Evolutionary conservation across 23 red algal species (phyloP).

Genomic region (Gracilaria gracilis): DNA sequence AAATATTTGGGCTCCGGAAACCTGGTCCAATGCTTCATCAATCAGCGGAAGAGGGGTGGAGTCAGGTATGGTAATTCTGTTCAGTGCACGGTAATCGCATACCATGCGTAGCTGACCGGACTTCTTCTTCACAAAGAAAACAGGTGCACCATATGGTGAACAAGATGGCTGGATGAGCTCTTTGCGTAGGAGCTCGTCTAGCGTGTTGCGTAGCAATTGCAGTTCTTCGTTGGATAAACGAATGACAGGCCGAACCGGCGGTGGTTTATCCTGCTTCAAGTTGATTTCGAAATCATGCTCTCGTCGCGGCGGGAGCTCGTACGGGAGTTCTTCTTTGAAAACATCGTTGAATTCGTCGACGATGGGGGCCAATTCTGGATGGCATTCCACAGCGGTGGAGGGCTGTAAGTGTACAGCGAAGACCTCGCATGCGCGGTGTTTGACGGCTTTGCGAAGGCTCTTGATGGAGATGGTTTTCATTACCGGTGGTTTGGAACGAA

Average conservation of each 20-base stretch:
- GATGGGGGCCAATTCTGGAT: too few species aligned
- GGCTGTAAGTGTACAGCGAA: not conserved
- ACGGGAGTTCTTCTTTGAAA: conserved; percentile 5
- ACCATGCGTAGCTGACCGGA: conserved; percentile 11
- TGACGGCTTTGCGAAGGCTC: too few species aligned
- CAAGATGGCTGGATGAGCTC: not conserved
- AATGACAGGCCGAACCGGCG: not conserved
- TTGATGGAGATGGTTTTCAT: too few species aligned
- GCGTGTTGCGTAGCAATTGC: not conserved
- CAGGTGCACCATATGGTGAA: not conserved
- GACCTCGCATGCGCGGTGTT: too few species aligned
- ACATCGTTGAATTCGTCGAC: not conserved
- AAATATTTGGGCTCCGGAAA: not conserved
- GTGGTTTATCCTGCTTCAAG: not conserved
- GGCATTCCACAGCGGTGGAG: too few species aligned
- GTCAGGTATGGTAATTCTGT: conserved; percentile 24
- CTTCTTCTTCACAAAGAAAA: too few species aligned
- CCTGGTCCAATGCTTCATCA: conserved; percentile 34
- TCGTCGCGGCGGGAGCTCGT: not conserved
- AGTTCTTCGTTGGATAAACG: not conserved
- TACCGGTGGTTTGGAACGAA: too few species aligned
- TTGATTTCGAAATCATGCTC: conserved; percentile 10
- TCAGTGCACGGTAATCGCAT: conserved; percentile 16
- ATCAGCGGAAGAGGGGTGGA: conserved; percentile 1
- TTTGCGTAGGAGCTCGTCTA: not conserved